Percentiles rank a stretch among this genome's conserved stretches.
These are phyloP conservation scores for Dioscorea dumetorum DNA, from an alignment of 106 monocot genomes.

Conservation along the genomic window DNA sequence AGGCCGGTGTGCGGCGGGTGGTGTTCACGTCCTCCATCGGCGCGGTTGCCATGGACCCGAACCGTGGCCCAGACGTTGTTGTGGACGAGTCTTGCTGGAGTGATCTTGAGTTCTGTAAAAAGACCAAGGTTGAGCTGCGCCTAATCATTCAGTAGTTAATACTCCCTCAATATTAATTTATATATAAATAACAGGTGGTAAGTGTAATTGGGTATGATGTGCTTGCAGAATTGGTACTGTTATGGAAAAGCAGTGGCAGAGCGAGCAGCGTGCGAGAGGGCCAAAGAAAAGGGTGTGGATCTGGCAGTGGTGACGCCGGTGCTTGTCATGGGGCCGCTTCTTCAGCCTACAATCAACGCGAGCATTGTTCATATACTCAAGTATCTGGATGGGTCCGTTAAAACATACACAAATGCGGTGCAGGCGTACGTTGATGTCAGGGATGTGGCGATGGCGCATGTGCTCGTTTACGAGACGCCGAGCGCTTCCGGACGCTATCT, in stretches of 20 bases:
- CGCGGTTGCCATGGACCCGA: conserved; percentile 73
- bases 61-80: conserved; percentile 43
- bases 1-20: conserved; percentile 64
- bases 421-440: conserved; percentile 66
- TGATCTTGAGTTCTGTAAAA: conserved; percentile 73
- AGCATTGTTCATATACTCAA: conserved; percentile 51
- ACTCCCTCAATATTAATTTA: too few relatives aligned
- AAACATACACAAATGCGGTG: conserved; percentile 45
- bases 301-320: conserved; percentile 52
- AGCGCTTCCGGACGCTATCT: conserved; percentile 35
- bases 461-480: conserved; percentile 38
- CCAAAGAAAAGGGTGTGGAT: conserved; percentile 33
- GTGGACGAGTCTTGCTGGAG: conserved; percentile 92
- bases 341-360: conserved; percentile 55
- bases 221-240: conserved; percentile 39
- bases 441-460: conserved; percentile 61
- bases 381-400: conserved; percentile 48
- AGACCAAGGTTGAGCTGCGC: conserved; percentile 28
- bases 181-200: too few relatives aligned
- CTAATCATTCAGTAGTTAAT: too few relatives aligned
- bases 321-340: conserved; percentile 52
- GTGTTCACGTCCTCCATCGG: conserved; percentile 89
- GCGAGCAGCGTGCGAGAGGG: conserved; percentile 35
- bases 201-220: not conserved
- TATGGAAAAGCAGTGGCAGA: conserved; percentile 55